phyloP scores from a whole-genome alignment of 2,329 filamentous ascomycete genomes.

The Pseudogymnoascus verrucosus region DNA sequence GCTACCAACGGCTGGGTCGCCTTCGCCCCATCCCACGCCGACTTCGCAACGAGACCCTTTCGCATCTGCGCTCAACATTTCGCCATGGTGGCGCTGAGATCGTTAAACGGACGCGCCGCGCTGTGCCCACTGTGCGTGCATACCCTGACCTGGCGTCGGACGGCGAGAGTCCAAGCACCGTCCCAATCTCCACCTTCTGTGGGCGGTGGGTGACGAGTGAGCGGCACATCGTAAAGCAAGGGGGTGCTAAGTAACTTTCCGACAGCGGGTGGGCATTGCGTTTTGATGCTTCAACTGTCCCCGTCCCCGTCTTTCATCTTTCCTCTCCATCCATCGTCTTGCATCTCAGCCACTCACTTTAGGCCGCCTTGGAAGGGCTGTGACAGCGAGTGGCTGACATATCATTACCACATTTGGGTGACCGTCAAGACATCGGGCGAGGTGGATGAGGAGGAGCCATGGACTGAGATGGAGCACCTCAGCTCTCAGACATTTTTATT shows the following conservation, averaged over 20 bases:
- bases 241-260: neutral
- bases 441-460: neutral
- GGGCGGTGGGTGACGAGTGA: neutral
- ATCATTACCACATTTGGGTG: neutral
- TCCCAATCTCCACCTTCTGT: neutral
- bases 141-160: neutral
- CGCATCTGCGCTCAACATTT: neutral
- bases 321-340: neutral
- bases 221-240: neutral
- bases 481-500: conserved; percentile 4
- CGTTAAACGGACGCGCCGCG: neutral
- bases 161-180: conserved; percentile 4
- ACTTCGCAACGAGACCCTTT: neutral
- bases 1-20: neutral
- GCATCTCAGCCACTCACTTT: neutral
- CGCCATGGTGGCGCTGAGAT: conserved; percentile 1
- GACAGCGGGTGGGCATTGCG: neutral
- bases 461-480: neutral
- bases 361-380: neutral
- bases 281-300: neutral
- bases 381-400: neutral
- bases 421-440: neutral
- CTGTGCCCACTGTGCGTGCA: neutral
- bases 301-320: neutral
- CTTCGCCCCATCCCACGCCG: neutral